Percentiles rank a stretch among this genome's conserved stretches.
Conservation (phyloP, 306 rosid genomes). For the Rubus idaeus region DNA sequence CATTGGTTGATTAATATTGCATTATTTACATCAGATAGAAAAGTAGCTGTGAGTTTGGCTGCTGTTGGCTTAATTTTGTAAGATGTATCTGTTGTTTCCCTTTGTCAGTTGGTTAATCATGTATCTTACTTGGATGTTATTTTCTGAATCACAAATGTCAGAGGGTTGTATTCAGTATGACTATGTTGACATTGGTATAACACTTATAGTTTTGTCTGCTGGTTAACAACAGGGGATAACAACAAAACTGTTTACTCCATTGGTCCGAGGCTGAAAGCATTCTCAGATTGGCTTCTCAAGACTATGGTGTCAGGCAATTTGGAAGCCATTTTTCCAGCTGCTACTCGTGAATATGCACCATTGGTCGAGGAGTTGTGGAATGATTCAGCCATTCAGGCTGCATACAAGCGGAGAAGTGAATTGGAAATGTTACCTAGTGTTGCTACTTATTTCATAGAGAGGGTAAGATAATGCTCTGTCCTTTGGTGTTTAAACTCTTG, state of each 20-base stretch:
- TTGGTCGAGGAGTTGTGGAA: constrained; percentile 88
- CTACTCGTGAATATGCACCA: constrained; percentile 95
- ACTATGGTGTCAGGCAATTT: constrained; percentile 86
- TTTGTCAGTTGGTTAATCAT: constrained; percentile 11
- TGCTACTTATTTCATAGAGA: constrained; percentile 87
- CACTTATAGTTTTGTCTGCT: constrained; percentile 11
- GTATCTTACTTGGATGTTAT: background rate
- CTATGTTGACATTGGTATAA: constrained; percentile 1
- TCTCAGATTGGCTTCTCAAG: constrained; percentile 99
- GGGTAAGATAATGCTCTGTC: constrained; percentile 52
- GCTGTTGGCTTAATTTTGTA: background rate
- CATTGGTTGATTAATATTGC: background rate
- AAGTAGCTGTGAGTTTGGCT: background rate
- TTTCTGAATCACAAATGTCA: constrained; percentile 10
- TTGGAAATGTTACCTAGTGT: constrained; percentile 86
- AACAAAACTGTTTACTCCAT: constrained; percentile 62
- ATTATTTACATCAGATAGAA: background rate
- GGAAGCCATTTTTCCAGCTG: constrained; percentile 96
- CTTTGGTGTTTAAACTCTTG: background rate
- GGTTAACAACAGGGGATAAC: constrained; percentile 50
- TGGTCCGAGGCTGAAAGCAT: constrained; percentile 86
- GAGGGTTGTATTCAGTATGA: background rate
- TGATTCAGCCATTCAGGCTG: constrained; percentile 78
- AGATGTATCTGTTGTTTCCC: background rate
- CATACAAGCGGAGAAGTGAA: constrained; percentile 84